Conservation (phyloP, 345 rosid species). For the Bruguiera gymnorhiza region DNA sequence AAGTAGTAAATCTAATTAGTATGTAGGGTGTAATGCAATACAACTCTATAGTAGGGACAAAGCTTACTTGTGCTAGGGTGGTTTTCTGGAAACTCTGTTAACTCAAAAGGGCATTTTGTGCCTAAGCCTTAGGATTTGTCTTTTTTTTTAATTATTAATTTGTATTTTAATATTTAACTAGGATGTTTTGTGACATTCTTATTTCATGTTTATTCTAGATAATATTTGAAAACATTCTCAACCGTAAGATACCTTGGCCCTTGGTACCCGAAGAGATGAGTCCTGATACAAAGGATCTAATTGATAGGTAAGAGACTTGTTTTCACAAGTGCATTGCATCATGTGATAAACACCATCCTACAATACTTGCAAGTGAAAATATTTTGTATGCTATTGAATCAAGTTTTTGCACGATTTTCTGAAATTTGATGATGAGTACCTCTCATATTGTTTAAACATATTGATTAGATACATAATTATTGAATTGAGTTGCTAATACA, state of each 20-base stretch:
- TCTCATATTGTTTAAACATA: neutral
- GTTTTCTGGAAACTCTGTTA: neutral
- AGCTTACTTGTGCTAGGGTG: neutral
- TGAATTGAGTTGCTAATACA: constrained; percentile 1
- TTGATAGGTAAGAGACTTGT: constrained; percentile 60
- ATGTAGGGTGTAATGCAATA: too few relatives aligned
- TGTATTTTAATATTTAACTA: neutral
- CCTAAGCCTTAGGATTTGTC: neutral
- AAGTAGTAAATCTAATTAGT: too few relatives aligned
- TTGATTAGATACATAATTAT: neutral
- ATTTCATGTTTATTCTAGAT: constrained; percentile 48
- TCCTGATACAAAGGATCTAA: constrained; percentile 76
- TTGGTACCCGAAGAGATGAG: constrained; percentile 79
- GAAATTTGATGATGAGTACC: neutral
- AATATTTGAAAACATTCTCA: constrained; percentile 97
- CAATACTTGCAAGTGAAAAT: neutral
- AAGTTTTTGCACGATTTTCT: neutral
- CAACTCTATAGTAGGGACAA: neutral
- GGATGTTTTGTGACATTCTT: neutral
- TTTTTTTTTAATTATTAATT: neutral
- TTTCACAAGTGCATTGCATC: too few relatives aligned
- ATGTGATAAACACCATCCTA: too few relatives aligned
- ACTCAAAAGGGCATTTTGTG: too few relatives aligned
- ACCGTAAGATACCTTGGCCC: constrained; percentile 98
- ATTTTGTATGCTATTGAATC: neutral